phyloP scores from a whole-genome alignment of 1,284 basidiomycete species.

The Ganoderma lingzhi region DNA sequence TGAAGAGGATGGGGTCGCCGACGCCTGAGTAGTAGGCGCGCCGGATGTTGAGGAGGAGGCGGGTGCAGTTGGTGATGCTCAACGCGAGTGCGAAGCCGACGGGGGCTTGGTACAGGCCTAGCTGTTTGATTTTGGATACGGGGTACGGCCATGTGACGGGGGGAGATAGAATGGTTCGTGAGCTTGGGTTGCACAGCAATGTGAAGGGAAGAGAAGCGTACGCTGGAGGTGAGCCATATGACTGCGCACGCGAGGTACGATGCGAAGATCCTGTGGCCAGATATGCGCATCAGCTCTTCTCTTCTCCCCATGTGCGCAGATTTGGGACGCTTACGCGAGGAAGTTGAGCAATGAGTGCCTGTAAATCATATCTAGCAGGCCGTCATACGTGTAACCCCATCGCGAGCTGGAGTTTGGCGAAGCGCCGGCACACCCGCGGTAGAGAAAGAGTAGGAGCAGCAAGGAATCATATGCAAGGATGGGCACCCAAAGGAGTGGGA shows the following conservation, averaged over 20 bases:
- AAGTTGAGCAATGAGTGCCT: constrained; percentile 39
- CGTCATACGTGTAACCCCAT: constrained; percentile 24
- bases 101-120: constrained; percentile 36
- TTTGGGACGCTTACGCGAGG: constrained; percentile 33
- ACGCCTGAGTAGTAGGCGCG: constrained; percentile 38
- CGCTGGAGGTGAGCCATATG: constrained; percentile 37
- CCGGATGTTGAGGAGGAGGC: constrained; percentile 40
- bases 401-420: constrained; percentile 17
- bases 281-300: background rate
- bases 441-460: constrained; percentile 35
- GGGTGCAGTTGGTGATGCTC: constrained; percentile 40
- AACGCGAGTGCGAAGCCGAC: constrained; percentile 38
- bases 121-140: constrained; percentile 21
- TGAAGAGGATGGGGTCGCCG: constrained; percentile 27
- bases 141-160: background rate
- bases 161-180: background rate
- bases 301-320: background rate
- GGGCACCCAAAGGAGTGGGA: constrained; percentile 38
- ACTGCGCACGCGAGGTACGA: constrained; percentile 36
- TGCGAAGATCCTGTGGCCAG: constrained; percentile 32
- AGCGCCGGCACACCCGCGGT: constrained; percentile 29
- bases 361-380: constrained; percentile 38
- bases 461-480: constrained; percentile 35
- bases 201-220: constrained; percentile 18
- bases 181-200: background rate